A percentile compares a stretch with the other conserved stretches of the same genome.
These are phyloP conservation scores for Fusarium sp. DNA, from an alignment of 2,329 filamentous ascomycete genomes.

Conservation along the genomic window DNA sequence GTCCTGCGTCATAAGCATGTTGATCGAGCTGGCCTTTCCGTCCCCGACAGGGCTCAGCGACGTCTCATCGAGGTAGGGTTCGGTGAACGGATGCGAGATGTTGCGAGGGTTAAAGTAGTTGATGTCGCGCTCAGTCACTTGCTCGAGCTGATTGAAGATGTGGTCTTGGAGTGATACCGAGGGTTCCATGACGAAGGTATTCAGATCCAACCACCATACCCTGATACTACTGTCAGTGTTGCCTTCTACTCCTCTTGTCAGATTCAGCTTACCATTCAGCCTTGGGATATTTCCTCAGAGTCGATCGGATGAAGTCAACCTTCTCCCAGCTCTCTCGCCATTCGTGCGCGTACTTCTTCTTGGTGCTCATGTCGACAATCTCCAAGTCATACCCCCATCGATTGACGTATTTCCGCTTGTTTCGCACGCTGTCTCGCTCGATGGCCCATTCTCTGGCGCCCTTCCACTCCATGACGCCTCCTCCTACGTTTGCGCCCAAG, in stretches of 20 bases:
- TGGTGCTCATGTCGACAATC: constrained; percentile 97
- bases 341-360: constrained; percentile 98
- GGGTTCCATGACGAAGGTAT: constrained; percentile 98
- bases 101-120: constrained; percentile 96
- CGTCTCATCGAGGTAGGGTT: constrained; percentile 79
- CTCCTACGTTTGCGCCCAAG: constrained; percentile 90
- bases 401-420: constrained; percentile 89
- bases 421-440: constrained; percentile 93
- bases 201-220: constrained; percentile 99
- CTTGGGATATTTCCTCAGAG: constrained; percentile 91
- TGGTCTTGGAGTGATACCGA: constrained; percentile 89
- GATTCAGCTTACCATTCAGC: constrained; percentile 83
- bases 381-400: constrained; percentile 96
- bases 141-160: constrained; percentile 82
- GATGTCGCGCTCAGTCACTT: constrained; percentile 90
- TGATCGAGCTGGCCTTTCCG: constrained; percentile 79
- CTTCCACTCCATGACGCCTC: constrained; percentile 99
- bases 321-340: constrained; percentile 99
- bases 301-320: constrained; percentile 89
- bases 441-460: constrained; percentile 97
- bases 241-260: neutral
- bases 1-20: constrained; percentile 90
- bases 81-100: constrained; percentile 83
- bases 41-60: constrained; percentile 81
- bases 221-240: constrained; percentile 66